Evolutionary conservation across 495 filamentous ascomycete species (phyloP), one percentile per base, ranked within the genome.

Genomic region (Neurospora sp.): DNA sequence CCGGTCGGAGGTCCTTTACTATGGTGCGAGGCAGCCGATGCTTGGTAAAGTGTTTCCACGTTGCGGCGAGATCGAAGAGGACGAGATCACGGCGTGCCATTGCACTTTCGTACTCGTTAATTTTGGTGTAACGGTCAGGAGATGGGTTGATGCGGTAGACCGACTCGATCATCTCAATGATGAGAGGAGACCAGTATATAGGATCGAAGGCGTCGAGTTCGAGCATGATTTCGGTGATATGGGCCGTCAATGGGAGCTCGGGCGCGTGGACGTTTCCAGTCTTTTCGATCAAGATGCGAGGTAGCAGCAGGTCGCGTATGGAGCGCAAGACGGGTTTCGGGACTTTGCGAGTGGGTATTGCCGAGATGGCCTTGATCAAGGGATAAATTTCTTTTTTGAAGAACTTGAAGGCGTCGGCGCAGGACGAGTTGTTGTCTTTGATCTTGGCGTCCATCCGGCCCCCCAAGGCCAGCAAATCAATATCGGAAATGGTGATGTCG

Each of bases 351-450:
- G 27, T 65, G 18, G 53, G 53, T 3, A 8, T 16, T 31, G 53
- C 53, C 53, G 22, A 18, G 53, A 65, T 65, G 53, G 53, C 35
- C 16, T 35, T 59, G 27, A 81, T 69, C 41, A 75, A 74, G 18
- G 82, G 83, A 22, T 78, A 77, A 31, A 84, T 76, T n/a, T 79
- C 76, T 22, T 80, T 72, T 14, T 81, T 77, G 72, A 86, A 85
- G 69, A 80, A 82, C 8, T 69, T 20, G 74, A 81, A 87, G 14
- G 83, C 77, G 2, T 81, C 77, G 12, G 71, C 53, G 53, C 53
- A 45, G 18, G 70, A 22, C 42, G 27, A 31, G 35, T 35, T 31
- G 53, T 65, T 65, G 53, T 65, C 14, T 65, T 65, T 65, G 6
- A 65, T 65, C 53, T 65, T 65, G 22, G 27, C 53, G 31, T 65